Evolutionary conservation across 2,329 filamentous ascomycete genomes (phyloP), one percentile per base, ranked within the genome.

Genomic region (Arthroderma sp.): DNA sequence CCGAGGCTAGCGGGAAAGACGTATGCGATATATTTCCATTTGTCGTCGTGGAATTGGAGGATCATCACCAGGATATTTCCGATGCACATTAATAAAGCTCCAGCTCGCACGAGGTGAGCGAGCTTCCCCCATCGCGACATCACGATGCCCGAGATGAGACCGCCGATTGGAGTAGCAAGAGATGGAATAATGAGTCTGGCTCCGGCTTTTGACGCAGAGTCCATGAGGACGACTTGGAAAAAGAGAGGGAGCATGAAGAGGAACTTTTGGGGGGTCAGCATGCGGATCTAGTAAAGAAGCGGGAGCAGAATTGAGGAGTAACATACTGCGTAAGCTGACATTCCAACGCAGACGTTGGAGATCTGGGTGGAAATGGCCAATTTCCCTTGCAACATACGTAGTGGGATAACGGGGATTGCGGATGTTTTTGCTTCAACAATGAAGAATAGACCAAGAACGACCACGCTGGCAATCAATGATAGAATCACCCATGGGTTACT

Each of bases 341-440:
- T 69, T 0, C 78, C 77, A 1, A 73, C 72, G 45, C 74, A 78
- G 8, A 80, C 63, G 49, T 81, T 82, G 40, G 75, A 68, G 22
- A 74, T 62, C 50, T 78, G 15, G 3, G 72, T 74, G 2, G 73
- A 65, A 1, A 78, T 59, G 0, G 75, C 74, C 30, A 77, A 62
- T 6, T 66, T 58, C 0, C 77, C 76, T n/a, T 62, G 66, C 4
- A 82, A 59, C 68, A 81, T 72, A 27, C 62, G 59, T 31, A 66
- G 50, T 1, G 68, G 68, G 36, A 70, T 68, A n/a, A 69, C 54
- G 4, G 66, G 66, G 7, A 67, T 60, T 6, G 67, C 64, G 4
- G 56, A 61, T 1, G 68, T 70, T 8, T 51, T 63, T 9, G 32
- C 32, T 43, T 68, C 66, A 4, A 68, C 60, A 2, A 53, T 33